Evolutionary conservation across 768 basidiomycete genomes (phyloP).

Genomic region (Auriscalpium orientale): DNA sequence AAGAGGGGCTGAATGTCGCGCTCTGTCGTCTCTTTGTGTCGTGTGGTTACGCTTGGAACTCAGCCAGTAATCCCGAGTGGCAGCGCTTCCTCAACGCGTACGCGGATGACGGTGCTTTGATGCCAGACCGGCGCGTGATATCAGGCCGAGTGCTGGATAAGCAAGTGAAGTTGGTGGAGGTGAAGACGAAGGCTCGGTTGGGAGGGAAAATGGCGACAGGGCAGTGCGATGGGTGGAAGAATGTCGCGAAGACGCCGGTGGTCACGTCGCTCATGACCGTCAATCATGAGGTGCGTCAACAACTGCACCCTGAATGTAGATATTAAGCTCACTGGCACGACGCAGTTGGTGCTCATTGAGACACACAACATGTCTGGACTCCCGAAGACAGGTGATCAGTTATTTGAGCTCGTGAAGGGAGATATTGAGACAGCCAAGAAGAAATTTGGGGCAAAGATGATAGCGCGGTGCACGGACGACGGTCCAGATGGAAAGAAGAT

Average conservation of each 20-base stretch:
- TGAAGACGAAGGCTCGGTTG: conserved; percentile 5
- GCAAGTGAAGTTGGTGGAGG: conserved; percentile 10
- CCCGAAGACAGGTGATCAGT: conserved; percentile 9
- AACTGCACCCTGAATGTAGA: too few species aligned
- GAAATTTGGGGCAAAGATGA: neutral
- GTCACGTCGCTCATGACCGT: conserved; percentile 21
- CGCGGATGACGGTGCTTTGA: neutral
- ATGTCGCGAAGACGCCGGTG: conserved; percentile 20
- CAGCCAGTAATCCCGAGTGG: neutral
- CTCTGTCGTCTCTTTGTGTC: neutral
- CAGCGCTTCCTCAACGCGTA: neutral
- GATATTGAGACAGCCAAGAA: conserved; percentile 8
- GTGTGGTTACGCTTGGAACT: neutral
- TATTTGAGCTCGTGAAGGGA: neutral
- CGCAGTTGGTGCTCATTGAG: neutral
- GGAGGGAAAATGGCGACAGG: conserved; percentile 19
- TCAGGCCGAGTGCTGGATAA: conserved; percentile 16
- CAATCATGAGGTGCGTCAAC: conserved; percentile 15
- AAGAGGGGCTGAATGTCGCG: too few species aligned
- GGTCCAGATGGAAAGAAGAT: conserved; percentile 13
- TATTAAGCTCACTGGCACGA: too few species aligned
- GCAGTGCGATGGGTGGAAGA: conserved; percentile 26
- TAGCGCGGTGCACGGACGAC: conserved; percentile 9
- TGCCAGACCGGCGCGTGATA: conserved; percentile 13
- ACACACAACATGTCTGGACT: conserved; percentile 8